Evolutionary conservation across 1,284 basidiomycete species (phyloP).

Genomic region (Sporisorium graminicola): DNA sequence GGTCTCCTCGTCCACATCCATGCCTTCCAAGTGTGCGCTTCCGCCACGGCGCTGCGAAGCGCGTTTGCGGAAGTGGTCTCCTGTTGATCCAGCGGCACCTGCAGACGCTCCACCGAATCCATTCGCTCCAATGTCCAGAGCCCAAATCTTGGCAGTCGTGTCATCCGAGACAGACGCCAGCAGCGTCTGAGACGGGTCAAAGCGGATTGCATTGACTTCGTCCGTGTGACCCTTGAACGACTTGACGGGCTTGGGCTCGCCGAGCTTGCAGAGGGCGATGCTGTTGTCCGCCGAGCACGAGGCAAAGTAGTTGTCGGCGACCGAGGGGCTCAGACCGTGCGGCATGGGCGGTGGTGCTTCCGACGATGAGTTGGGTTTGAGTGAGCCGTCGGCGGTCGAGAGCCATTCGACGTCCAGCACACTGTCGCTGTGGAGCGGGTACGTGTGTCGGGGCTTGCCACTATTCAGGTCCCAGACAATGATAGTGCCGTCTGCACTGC

Average conservation of each 20-base stretch:
- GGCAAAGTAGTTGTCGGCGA: slow-evolving; percentile 65
- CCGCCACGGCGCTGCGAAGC: slow-evolving; percentile 51
- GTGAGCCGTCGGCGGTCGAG: slow-evolving; percentile 49
- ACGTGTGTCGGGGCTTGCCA: slow-evolving; percentile 67
- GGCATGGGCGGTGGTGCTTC: slow-evolving; percentile 49
- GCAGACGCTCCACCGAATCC: slow-evolving; percentile 19
- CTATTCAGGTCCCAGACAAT: slow-evolving; percentile 69
- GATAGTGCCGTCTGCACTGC: slow-evolving; percentile 66
- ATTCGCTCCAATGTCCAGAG: slow-evolving; percentile 45
- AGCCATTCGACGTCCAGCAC: slow-evolving; percentile 69
- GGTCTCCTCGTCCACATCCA: slow-evolving; percentile 52
- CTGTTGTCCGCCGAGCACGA: slow-evolving; percentile 68
- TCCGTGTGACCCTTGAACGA: slow-evolving; percentile 65
- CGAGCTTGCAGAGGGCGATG: slow-evolving; percentile 65
- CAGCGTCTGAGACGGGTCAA: slow-evolving; percentile 67
- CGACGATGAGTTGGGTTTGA: slow-evolving; percentile 34
- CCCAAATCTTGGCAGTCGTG: slow-evolving; percentile 64
- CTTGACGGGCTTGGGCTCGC: slow-evolving; percentile 65
- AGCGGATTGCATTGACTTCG: slow-evolving; percentile 68
- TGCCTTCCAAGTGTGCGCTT: slow-evolving; percentile 52
- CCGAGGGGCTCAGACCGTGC: slow-evolving; percentile 48
- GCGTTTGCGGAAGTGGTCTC: slow-evolving; percentile 42
- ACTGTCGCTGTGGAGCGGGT: slow-evolving; percentile 63
- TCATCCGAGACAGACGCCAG: slow-evolving; percentile 68
- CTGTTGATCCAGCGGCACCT: slow-evolving; percentile 16